phyloP scores from a whole-genome alignment of 768 basidiomycete genomes.

The Lactarius hatsudake region DNA sequence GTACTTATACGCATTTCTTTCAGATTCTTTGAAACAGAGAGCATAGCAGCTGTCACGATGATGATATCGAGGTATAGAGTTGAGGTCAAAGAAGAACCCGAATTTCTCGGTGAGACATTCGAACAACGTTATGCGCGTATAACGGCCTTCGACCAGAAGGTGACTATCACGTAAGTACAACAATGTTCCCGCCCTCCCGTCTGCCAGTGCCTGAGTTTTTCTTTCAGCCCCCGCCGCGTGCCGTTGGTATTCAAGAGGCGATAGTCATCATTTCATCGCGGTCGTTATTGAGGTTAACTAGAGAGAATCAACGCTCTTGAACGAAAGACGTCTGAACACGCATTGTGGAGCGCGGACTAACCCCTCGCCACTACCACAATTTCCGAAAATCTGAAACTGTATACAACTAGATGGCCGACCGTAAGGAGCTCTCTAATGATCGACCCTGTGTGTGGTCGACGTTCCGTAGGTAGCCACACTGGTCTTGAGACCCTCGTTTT shows the following conservation, averaged over 20 bases:
- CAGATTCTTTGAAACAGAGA: conserved; percentile 51
- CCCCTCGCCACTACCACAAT: not conserved
- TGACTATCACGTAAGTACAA: not conserved
- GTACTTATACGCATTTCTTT: not conserved
- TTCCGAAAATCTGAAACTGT: not conserved
- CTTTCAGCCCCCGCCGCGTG: conserved; percentile 23
- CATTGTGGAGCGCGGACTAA: not conserved
- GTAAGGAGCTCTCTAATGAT: not conserved
- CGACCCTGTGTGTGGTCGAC: not conserved
- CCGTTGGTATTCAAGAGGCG: conserved; percentile 28
- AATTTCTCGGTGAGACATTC: conserved; percentile 45
- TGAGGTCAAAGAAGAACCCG: conserved; percentile 47
- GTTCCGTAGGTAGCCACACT: not conserved
- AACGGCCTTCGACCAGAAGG: not conserved
- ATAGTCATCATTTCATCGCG: not conserved
- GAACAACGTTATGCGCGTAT: conserved; percentile 39
- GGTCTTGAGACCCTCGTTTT: not conserved
- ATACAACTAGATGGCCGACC: not conserved
- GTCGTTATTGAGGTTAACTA: too few species aligned
- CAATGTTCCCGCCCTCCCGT: not conserved
- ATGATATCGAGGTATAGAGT: conserved; percentile 46
- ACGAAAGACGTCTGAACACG: not conserved
- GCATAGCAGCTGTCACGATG: conserved; percentile 45
- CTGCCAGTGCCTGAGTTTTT: not conserved
- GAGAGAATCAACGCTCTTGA: not conserved